Percentiles rank a stretch among this genome's conserved stretches.
Conservation (phyloP, 2,329 filamentous ascomycete species). For the Aspergillus nomiae region DNA sequence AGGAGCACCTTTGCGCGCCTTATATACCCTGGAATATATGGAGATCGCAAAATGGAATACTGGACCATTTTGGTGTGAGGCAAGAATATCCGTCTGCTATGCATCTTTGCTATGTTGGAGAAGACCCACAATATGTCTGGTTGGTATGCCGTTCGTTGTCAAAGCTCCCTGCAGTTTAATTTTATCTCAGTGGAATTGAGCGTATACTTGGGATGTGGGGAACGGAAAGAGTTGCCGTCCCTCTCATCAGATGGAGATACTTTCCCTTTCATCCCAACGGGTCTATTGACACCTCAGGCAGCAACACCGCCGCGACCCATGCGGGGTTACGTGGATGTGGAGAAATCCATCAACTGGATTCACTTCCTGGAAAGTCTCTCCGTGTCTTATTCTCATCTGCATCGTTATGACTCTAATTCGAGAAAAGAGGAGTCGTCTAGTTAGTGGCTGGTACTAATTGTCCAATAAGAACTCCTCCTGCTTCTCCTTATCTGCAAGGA, state of each 20-base stretch:
- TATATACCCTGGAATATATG: neutral
- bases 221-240: constrained; percentile 6
- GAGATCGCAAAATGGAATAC: neutral
- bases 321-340: constrained; percentile 3
- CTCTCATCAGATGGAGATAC: neutral
- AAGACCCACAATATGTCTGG: neutral
- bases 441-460: constrained; percentile 24
- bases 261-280: constrained; percentile 1
- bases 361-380: constrained; percentile 22
- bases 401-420: constrained; percentile 14
- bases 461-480: constrained; percentile 5
- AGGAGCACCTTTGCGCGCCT: neutral
- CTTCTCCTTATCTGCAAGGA: neutral
- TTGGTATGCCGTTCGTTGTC: too few species aligned
- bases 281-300: neutral
- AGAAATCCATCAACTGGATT: neutral
- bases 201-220: neutral
- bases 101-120: neutral
- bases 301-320: neutral
- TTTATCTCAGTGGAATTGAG: neutral
- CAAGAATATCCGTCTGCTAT: neutral
- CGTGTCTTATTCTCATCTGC: constrained; percentile 4
- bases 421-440: constrained; percentile 22
- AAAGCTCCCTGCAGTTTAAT: neutral
- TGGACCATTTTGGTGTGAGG: neutral